Evolutionary conservation across 352 stramenopile genomes (phyloP).

Genomic region (Pythium aphanidermatum): DNA sequence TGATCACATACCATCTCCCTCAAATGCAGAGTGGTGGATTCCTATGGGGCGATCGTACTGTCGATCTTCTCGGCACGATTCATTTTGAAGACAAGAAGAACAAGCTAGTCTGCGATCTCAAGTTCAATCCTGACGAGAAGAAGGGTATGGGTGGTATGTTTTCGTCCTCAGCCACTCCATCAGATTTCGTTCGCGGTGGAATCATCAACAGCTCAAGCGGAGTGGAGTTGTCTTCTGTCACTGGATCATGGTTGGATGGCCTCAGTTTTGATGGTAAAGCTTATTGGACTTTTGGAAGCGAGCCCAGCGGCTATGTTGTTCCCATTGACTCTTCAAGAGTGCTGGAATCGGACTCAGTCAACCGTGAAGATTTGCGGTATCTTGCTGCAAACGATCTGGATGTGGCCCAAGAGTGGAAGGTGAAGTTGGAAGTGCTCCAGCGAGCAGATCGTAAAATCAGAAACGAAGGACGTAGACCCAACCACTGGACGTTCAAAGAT

Average conservation of each 20-base stretch:
- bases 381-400: slow-evolving; percentile 52
- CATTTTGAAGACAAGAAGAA: slow-evolving; percentile 44
- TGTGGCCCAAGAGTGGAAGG: slow-evolving; percentile 58
- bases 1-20: slow-evolving; percentile 59
- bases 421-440: slow-evolving; percentile 65
- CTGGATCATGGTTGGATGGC: slow-evolving; percentile 66
- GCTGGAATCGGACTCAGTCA: slow-evolving; percentile 54
- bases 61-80: slow-evolving; percentile 51
- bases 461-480: too few species aligned
- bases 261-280: slow-evolving; percentile 65
- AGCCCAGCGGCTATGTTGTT: slow-evolving; percentile 50
- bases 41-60: slow-evolving; percentile 60
- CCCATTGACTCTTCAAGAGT: slow-evolving; percentile 33
- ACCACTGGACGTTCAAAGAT: too few species aligned
- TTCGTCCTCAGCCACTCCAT: slow-evolving; percentile 47
- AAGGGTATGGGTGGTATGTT: too few species aligned
- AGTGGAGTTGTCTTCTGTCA: slow-evolving; percentile 33
- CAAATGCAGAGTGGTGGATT: slow-evolving; percentile 74
- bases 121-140: slow-evolving; percentile 62
- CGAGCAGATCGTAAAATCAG: slow-evolving; percentile 32
- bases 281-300: slow-evolving; percentile 71
- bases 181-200: slow-evolving; percentile 37
- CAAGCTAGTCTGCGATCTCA: slow-evolving; percentile 40
- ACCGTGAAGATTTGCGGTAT: slow-evolving; percentile 54
- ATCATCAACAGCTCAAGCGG: slow-evolving; percentile 39